Evolutionary conservation across 208 protist species (phyloP).

Genomic region (Trypanosomatidae sp.): DNA sequence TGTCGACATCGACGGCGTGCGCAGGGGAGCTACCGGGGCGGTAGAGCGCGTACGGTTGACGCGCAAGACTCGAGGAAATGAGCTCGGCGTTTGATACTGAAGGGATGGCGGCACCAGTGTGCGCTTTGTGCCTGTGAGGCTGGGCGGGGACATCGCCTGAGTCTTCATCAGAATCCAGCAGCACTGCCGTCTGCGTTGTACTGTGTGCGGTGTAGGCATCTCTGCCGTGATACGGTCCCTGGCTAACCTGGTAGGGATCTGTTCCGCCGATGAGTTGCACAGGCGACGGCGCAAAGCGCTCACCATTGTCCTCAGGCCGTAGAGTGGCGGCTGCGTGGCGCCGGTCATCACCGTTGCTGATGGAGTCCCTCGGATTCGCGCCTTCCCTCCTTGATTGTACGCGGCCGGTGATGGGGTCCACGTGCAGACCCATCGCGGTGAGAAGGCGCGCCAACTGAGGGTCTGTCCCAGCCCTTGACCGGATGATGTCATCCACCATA

Average conservation of each 20-base stretch:
- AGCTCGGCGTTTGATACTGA: neutral
- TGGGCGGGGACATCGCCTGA: neutral
- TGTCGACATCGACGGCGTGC: slow-evolving; percentile 34
- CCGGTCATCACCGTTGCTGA: neutral
- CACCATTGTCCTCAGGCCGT: neutral
- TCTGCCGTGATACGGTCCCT: neutral
- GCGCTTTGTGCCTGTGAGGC: neutral
- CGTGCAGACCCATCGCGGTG: slow-evolving; percentile 55
- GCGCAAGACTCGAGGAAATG: slow-evolving; percentile 13
- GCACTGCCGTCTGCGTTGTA: slow-evolving; percentile 14
- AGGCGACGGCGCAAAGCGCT: slow-evolving; percentile 16
- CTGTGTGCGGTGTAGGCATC: neutral
- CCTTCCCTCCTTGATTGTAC: slow-evolving; percentile 11
- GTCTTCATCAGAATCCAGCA: slow-evolving; percentile 26
- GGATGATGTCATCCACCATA: slow-evolving; percentile 67
- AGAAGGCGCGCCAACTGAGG: slow-evolving; percentile 49
- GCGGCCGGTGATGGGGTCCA: slow-evolving; percentile 35
- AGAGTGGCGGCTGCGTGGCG: neutral
- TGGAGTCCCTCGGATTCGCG: neutral
- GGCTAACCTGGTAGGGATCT: neutral
- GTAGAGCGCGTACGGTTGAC: slow-evolving; percentile 29
- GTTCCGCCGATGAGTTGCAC: slow-evolving; percentile 16
- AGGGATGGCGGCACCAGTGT: neutral
- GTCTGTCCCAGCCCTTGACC: slow-evolving; percentile 33
- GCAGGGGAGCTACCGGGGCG: slow-evolving; percentile 28